Evolutionary conservation across 257 asterid species (phyloP).

Genomic region (Solanum megistacrolobum): DNA sequence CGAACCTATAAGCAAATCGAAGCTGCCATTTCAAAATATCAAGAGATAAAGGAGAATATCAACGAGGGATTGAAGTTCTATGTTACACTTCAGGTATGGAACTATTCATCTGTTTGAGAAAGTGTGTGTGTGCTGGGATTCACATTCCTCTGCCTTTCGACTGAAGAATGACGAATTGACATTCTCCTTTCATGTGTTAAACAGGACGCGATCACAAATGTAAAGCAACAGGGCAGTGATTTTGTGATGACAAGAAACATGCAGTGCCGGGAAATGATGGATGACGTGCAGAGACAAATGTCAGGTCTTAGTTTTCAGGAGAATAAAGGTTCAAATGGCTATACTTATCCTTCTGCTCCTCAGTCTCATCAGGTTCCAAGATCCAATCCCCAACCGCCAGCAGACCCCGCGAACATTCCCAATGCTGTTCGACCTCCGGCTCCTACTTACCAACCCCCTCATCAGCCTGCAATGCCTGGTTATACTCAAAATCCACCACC

Average conservation of each 20-base stretch:
- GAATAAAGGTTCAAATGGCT: constrained; percentile 33
- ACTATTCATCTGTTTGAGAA: not conserved
- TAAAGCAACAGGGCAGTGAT: constrained; percentile 93
- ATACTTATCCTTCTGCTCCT: constrained; percentile 40
- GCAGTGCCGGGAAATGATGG: constrained; percentile 95
- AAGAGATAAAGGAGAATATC: constrained; percentile 83
- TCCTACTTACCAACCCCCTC: constrained; percentile 51
- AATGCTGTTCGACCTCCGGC: constrained; percentile 23
- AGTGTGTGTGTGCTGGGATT: not conserved
- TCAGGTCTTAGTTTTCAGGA: constrained; percentile 85
- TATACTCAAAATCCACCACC: constrained; percentile 58
- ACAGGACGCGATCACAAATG: constrained; percentile 84
- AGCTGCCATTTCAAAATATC: constrained; percentile 84
- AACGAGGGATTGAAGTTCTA: constrained; percentile 96
- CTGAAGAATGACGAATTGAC: not conserved
- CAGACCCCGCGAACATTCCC: constrained; percentile 24
- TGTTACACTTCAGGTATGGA: constrained; percentile 82
- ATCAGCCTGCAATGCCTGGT: constrained; percentile 36
- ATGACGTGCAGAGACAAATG: constrained; percentile 75
- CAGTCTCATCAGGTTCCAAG: constrained; percentile 48
- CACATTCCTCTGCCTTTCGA: not conserved
- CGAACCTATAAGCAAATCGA: constrained; percentile 84
- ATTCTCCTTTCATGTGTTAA: not conserved
- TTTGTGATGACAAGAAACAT: constrained; percentile 84
- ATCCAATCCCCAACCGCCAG: constrained; percentile 29